Evolutionary conservation across 306 rosid species (phyloP).

Genomic region (Gastrolobium villosum): DNA sequence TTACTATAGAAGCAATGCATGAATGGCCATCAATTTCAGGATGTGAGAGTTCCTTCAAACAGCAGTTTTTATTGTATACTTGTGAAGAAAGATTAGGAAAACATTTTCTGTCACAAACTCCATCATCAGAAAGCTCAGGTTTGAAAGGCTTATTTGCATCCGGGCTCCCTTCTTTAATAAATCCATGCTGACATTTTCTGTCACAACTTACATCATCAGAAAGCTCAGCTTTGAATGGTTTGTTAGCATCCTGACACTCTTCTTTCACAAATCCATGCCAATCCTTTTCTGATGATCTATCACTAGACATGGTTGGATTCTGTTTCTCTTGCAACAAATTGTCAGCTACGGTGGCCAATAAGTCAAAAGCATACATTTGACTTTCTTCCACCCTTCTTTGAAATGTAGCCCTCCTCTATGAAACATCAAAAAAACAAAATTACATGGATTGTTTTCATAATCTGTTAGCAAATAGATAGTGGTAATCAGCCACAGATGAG

Average conservation of each 20-base stretch:
- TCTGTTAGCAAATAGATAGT: slow-evolving; percentile 17
- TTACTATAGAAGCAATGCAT: slow-evolving; percentile 55
- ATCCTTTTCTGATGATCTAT: slow-evolving; percentile 59
- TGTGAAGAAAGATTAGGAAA: slow-evolving; percentile 54
- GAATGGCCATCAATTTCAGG: slow-evolving; percentile 62
- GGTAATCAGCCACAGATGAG: slow-evolving; percentile 10
- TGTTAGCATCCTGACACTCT: slow-evolving; percentile 52
- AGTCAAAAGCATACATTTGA: slow-evolving; percentile 83
- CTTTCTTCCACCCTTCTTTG: slow-evolving; percentile 62
- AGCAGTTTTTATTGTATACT: slow-evolving; percentile 44
- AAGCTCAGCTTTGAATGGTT: slow-evolving; percentile 59
- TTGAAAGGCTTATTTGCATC: slow-evolving; percentile 57
- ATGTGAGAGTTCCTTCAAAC: slow-evolving; percentile 54
- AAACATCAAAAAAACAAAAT: slow-evolving; percentile 41
- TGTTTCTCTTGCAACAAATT: slow-evolving; percentile 70
- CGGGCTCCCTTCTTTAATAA: slow-evolving; percentile 47
- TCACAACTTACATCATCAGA: slow-evolving; percentile 62
- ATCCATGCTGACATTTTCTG: slow-evolving; percentile 27
- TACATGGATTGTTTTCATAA: slow-evolving; percentile 34
- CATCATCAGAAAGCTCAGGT: slow-evolving; percentile 62
- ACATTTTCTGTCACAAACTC: slow-evolving; percentile 52
- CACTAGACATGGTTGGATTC: slow-evolving; percentile 56
- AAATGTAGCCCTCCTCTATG: slow-evolving; percentile 63
- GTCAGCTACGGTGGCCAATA: slow-evolving; percentile 90
- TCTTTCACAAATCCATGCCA: slow-evolving; percentile 33